These are phyloP conservation scores for Diaporthe longicolla DNA, from an alignment of 2,329 filamentous ascomycete species.

Conservation along the genomic window DNA sequence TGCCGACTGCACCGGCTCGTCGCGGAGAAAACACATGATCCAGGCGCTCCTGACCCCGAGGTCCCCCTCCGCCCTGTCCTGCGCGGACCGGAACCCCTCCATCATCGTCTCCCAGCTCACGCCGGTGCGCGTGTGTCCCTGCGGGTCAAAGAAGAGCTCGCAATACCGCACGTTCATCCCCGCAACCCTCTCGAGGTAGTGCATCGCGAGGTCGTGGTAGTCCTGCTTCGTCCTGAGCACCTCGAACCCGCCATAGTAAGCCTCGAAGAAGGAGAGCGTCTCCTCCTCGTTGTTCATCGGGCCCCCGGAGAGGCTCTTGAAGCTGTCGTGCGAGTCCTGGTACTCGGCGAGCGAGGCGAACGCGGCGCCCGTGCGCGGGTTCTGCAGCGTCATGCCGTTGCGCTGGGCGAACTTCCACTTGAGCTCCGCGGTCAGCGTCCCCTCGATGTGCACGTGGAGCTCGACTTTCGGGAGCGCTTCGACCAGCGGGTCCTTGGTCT, in stretches of 20 bases:
- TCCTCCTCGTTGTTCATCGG: conserved; percentile 52
- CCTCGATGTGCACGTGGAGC: conserved; percentile 63
- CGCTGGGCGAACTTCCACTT: conserved; percentile 58
- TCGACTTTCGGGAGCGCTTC: conserved; percentile 58
- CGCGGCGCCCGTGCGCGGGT: conserved; percentile 38
- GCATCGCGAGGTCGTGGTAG: conserved; percentile 58
- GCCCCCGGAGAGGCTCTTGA: conserved; percentile 55
- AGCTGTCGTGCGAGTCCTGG: conserved; percentile 52
- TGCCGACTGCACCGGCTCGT: conserved; percentile 55
- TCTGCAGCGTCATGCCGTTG: conserved; percentile 53
- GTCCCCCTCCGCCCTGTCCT: conserved; percentile 48
- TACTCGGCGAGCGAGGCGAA: conserved; percentile 50
- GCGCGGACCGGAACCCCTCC: conserved; percentile 53
- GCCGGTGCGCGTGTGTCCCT: conserved; percentile 57
- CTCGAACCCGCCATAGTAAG: conserved; percentile 52
- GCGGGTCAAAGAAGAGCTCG: conserved; percentile 60
- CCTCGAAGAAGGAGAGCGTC: conserved; percentile 52
- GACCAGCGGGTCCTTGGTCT: background rate
- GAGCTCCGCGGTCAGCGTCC: conserved; percentile 57
- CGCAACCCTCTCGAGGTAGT: conserved; percentile 52
- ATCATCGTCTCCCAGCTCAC: conserved; percentile 51
- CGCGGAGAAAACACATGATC: conserved; percentile 60
- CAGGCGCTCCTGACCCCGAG: conserved; percentile 52
- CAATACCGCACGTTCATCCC: conserved; percentile 57
- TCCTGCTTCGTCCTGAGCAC: conserved; percentile 53